These are phyloP conservation scores for Solanum phureja DNA, from an alignment of 257 asterid genomes.

Conservation along the genomic window DNA sequence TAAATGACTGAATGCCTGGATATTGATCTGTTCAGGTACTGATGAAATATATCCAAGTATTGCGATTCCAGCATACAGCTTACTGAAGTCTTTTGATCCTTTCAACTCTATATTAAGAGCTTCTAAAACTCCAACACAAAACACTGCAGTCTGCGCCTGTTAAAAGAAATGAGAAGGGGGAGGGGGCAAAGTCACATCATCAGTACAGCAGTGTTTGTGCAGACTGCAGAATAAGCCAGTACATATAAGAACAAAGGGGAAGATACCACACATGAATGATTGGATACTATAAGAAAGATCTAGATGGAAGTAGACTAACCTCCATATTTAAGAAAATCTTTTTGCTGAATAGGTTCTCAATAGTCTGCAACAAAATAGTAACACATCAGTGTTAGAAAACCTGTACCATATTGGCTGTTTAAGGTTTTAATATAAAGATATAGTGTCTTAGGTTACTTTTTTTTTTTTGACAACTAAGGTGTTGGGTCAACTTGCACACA, in stretches of 20 bases:
- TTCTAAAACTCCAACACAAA: constrained; percentile 61
- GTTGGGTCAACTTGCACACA: background rate
- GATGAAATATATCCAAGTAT: constrained; percentile 85
- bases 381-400: background rate
- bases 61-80: constrained; percentile 74
- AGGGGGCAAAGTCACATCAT: background rate
- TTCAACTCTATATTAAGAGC: constrained; percentile 59
- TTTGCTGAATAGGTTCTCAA: constrained; percentile 86
- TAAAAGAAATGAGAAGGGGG: background rate
- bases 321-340: constrained; percentile 62
- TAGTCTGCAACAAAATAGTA: constrained; percentile 52
- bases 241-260: background rate
- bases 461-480: background rate
- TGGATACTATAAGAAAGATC: background rate
- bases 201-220: background rate
- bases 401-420: background rate
- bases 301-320: constrained; percentile 42
- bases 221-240: background rate
- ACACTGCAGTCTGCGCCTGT: constrained; percentile 58
- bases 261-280: background rate
- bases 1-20: constrained; percentile 55
- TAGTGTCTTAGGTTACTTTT: background rate
- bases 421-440: background rate
- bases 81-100: constrained; percentile 78
- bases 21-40: constrained; percentile 40